Evolutionary conservation across 805 yeast species (phyloP).

Genomic region (Wickerhamiella lipophila): DNA sequence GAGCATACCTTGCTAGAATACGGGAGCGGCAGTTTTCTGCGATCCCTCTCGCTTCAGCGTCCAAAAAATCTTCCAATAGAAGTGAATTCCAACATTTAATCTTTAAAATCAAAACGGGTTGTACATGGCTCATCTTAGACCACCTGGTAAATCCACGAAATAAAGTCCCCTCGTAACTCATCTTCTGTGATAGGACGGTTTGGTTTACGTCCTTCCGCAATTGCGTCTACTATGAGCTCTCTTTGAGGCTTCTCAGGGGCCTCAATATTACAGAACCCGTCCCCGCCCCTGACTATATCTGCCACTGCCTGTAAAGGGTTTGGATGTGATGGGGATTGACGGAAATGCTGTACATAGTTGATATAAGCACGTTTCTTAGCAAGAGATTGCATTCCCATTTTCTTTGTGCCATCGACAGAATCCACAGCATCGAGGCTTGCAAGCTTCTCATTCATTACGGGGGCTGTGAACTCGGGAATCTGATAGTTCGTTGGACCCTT

Average conservation of each 20-base stretch:
- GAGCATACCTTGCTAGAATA: too few relatives aligned
- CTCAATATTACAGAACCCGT: slow-evolving; percentile 35
- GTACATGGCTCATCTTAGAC: too few relatives aligned
- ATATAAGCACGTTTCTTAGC: slow-evolving; percentile 42
- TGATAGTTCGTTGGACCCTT: slow-evolving; percentile 35
- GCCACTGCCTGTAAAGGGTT: slow-evolving; percentile 60
- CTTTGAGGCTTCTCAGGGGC: neutral
- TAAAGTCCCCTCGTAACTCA: slow-evolving; percentile 8
- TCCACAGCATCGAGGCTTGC: neutral
- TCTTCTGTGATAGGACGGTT: slow-evolving; percentile 8
- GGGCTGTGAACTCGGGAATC: slow-evolving; percentile 32
- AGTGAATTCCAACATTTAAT: too few relatives aligned
- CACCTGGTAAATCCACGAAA: slow-evolving; percentile 8
- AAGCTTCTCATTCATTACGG: slow-evolving; percentile 31
- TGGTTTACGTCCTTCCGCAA: slow-evolving; percentile 11
- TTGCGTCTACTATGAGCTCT: slow-evolving; percentile 11
- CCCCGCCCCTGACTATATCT: slow-evolving; percentile 61
- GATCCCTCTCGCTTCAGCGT: too few relatives aligned
- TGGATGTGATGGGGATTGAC: slow-evolving; percentile 32
- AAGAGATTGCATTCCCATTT: slow-evolving; percentile 38
- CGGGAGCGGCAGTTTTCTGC: too few relatives aligned
- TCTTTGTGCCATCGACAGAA: slow-evolving; percentile 29
- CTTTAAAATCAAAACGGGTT: too few relatives aligned
- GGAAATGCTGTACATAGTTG: neutral
- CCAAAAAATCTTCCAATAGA: too few relatives aligned